A percentile compares a stretch with the other conserved stretches of the same genome.
phyloP scores from a whole-genome alignment of 257 asterid species.

The Datura wrightii region DNA sequence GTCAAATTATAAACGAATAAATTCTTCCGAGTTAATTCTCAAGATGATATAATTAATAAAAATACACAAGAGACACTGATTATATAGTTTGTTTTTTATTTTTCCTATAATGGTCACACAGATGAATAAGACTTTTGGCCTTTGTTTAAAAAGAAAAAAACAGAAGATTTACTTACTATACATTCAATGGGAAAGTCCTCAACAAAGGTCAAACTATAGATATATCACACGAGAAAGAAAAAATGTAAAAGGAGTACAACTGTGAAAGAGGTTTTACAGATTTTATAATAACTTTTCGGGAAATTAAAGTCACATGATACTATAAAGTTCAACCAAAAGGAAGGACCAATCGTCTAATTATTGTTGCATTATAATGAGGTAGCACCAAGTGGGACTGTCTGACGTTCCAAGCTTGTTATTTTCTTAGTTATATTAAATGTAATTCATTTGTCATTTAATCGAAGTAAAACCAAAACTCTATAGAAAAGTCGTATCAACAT shows the following conservation, averaged over 20 bases:
- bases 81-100: too few species aligned
- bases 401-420: slow-evolving; percentile 41
- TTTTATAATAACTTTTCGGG: slow-evolving; percentile 27
- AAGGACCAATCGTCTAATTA: slow-evolving; percentile 58
- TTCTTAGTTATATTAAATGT: background rate
- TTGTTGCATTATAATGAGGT: slow-evolving; percentile 59
- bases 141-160: background rate
- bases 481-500: slow-evolving; percentile 50
- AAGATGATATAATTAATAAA: too few species aligned
- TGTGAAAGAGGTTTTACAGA: slow-evolving; percentile 44
- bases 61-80: too few species aligned
- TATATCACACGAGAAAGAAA: slow-evolving; percentile 45
- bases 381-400: slow-evolving; percentile 60
- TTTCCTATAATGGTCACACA: background rate
- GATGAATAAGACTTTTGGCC: slow-evolving; percentile 10
- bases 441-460: background rate
- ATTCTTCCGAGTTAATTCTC: too few species aligned
- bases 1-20: too few species aligned
- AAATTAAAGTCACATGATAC: slow-evolving; percentile 60
- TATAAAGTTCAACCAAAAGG: slow-evolving; percentile 59
- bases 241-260: slow-evolving; percentile 46
- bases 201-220: slow-evolving; percentile 62
- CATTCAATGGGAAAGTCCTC: slow-evolving; percentile 40
- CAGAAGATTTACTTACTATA: background rate
- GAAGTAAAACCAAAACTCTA: background rate